Percentiles rank a stretch among this genome's conserved stretches.
phyloP scores from a whole-genome alignment of 768 basidiomycete species.

The Boletus patriciae region DNA sequence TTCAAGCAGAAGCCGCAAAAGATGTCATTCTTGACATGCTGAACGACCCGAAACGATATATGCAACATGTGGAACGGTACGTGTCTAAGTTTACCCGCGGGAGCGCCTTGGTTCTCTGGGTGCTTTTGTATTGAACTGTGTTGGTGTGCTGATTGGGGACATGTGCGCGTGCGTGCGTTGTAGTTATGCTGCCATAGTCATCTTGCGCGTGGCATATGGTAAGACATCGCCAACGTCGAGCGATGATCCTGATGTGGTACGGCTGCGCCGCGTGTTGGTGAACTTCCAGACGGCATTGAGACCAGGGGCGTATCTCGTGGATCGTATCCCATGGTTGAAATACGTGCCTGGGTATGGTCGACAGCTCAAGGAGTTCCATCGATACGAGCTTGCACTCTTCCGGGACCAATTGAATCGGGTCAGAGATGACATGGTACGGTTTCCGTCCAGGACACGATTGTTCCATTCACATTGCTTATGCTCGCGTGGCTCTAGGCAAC shows the following conservation, averaged over 20 bases:
- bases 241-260: conserved; percentile 12
- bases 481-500: conserved; percentile 1
- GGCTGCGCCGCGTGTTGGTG: conserved; percentile 18
- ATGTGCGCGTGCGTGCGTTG: not conserved
- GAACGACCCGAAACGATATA: conserved; percentile 11
- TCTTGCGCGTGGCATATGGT: conserved; percentile 28
- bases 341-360: conserved; percentile 58
- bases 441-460: not conserved
- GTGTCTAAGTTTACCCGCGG: not conserved
- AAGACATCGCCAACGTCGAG: conserved; percentile 24
- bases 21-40: conserved; percentile 21
- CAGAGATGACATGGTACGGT: conserved; percentile 5
- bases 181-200: conserved; percentile 25
- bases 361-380: conserved; percentile 51
- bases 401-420: conserved; percentile 39
- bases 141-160: not conserved
- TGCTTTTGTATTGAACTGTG: not conserved
- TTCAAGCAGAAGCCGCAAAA: conserved; percentile 38
- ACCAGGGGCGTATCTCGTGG: conserved; percentile 34
- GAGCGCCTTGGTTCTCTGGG: not conserved
- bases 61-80: conserved; percentile 17
- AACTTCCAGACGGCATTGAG: conserved; percentile 33
- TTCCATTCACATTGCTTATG: not conserved
- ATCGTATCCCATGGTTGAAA: conserved; percentile 33
- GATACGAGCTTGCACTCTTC: conserved; percentile 50